Evolutionary conservation across 345 rosid species (phyloP), one percentile per base, ranked within the genome.

Genomic region (Diplotaxis tenuifolia): DNA sequence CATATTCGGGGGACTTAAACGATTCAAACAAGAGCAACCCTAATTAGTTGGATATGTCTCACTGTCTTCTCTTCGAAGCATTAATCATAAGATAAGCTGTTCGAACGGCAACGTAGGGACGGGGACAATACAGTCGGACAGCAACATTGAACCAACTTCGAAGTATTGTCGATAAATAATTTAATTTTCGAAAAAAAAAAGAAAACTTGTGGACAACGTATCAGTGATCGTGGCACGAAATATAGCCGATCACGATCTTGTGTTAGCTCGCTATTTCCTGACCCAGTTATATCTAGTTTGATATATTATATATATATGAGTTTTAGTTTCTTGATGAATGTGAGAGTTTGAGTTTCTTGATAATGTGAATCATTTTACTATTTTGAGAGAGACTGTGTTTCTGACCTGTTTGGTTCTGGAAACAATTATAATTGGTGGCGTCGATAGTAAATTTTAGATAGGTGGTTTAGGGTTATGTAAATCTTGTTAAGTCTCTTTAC

Each of bases 61-160:
- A 65, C 3, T 66, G 76, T 77, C 80, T 56, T 71, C 60, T 77
- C 80, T 20, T 34, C 31, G 68, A 71, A 71, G 68, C 68, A 71
- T 53, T 67, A 67, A 71, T 61, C 64, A 66, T 77, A 38, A 54
- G 73, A 72, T 52, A 71, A 40, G 72, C 76, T 65, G 73, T 61
- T 67, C 29, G 16, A 60, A 60, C 60, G 70, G 42, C 76, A 77
- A 77, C 64, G 77, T 77, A 77, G 80, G 77, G 77, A 71, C 77
- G 28, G 50, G 67, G 80, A 42, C 57, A 65, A 72, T 65, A 66
- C 76, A 67, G 66, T 59, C 29, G 42, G 81, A 77, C 73, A 72
- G 81, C 73, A 77, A 77, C 81, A 61, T 67, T 42, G 32, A 77
- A 72, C 81, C 81, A 66, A 60, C 81, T 72, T 66, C 31, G 45